Base-by-base conservation (phyloP, 257 asterid species). In the Striga asiatica region DNA sequence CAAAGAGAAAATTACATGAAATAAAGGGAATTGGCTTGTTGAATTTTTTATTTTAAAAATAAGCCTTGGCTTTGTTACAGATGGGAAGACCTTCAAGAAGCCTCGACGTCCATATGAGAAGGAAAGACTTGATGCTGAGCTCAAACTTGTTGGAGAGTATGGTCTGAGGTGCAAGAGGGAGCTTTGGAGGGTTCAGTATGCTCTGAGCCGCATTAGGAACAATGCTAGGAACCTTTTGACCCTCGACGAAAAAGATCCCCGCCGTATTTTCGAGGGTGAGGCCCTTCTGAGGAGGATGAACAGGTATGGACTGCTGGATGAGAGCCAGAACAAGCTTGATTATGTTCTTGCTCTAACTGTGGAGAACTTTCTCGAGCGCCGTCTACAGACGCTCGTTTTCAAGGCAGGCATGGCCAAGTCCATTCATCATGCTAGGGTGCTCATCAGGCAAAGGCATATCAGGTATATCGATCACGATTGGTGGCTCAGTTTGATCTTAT, bases 341-440 rank as follows among this genome's bases (percentile, higher is more conserved):
- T 83, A 83, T 50, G 94, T 86, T 53, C 71, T 86, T 80, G 81
- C 94, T 24, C 84, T 86, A 20, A 83, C 92, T 9, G 94, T 86
- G 2, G 96, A 86, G 68, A 86, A 79, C 69, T 86, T 86, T 62
- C 88, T 86, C 27, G 96, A 86, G 64, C 92, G 94, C 29, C 92
- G 94, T 39, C 92, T 86, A 28, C 96, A 86, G 38, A 86, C 96
- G 3, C 85, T 75, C 10, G 94, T 86, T 23, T 86, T 86, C 62
- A 86, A 86, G 91, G 82, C 94, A 18, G 94, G 95, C n/a, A 80
- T 80, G 94, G 94, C 94, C 0, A 86, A 83, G 76, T 86, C 94
- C 10, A 86, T 86, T 59, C 94, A 86, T 72, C 96, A 86, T 69
- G 94, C 96, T 3, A 74, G 96, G 55, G 92, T 83, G 51, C 86